Conservation (phyloP, 2,329 filamentous ascomycete genomes). For the Aspergillus puulaauensis region DNA sequence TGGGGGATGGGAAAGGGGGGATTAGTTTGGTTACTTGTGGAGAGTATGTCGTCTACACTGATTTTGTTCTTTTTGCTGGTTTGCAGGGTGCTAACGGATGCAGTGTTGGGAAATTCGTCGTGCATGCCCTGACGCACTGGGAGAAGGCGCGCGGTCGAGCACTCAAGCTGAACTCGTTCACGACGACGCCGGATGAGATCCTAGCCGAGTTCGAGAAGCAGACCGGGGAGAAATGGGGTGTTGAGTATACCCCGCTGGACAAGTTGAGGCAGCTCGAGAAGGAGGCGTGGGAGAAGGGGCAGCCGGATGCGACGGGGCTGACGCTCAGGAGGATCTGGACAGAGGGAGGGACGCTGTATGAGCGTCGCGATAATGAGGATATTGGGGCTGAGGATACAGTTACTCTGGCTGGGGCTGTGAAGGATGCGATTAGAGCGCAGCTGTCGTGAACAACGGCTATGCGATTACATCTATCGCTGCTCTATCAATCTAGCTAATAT, state of each 20-base stretch:
- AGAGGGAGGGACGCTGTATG: conserved; percentile 69
- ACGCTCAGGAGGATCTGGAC: conserved; percentile 72
- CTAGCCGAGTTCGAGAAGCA: conserved; percentile 68
- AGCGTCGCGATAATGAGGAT: conserved; percentile 63
- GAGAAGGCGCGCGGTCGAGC: conserved; percentile 54
- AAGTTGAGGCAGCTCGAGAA: conserved; percentile 58
- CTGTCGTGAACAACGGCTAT: background rate
- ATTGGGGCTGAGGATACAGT: conserved; percentile 57
- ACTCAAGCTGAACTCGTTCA: conserved; percentile 70
- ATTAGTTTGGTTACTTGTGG: conserved; percentile 70
- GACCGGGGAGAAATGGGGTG: conserved; percentile 58
- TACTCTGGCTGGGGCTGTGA: conserved; percentile 51
- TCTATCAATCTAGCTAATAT: conserved; percentile 1
- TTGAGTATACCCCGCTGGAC: conserved; percentile 54
- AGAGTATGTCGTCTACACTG: conserved; percentile 54
- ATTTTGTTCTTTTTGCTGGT: too few species aligned
- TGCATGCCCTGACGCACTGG: conserved; percentile 60
- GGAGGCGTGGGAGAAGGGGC: conserved; percentile 56
- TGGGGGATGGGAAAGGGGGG: conserved; percentile 61
- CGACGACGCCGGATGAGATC: conserved; percentile 62
- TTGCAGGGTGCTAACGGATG: background rate
- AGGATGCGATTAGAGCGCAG: conserved; percentile 21
- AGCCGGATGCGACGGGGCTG: conserved; percentile 53
- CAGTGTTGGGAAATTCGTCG: conserved; percentile 66
- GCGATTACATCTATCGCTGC: background rate